Percentiles rank a stretch among this genome's conserved stretches.
phyloP scores from a whole-genome alignment of 164 flowering plant genomes.

The Kingdonia uniflora region DNA sequence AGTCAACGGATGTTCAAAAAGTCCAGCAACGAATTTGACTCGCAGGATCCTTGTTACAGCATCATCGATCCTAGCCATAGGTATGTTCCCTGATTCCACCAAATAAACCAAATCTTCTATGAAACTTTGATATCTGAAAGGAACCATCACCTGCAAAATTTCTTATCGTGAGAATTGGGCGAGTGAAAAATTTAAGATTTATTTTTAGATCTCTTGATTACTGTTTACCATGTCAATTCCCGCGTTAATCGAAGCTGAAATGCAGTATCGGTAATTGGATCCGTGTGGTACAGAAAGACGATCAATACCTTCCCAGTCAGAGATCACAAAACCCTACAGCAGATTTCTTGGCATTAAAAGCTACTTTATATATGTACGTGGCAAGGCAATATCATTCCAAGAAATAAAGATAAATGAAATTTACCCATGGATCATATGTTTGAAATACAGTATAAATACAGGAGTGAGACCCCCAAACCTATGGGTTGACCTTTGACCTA shows the following conservation, averaged over 20 bases:
- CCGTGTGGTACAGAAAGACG: conserved; percentile 50
- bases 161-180: background rate
- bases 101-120: conserved; percentile 38
- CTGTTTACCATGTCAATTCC: conserved; percentile 73
- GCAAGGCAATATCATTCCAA: no score
- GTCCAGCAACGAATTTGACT: conserved; percentile 70
- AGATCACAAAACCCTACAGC: conserved; percentile 72
- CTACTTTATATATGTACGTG: no score
- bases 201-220: background rate
- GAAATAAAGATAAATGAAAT: no score
- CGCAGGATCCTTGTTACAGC: conserved; percentile 80
- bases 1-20: conserved; percentile 63
- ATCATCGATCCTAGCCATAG: conserved; percentile 67
- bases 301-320: conserved; percentile 83
- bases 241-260: conserved; percentile 57
- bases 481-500: no score
- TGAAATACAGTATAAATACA: no score
- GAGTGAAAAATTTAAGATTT: background rate
- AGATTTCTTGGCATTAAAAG: background rate
- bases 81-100: conserved; percentile 61
- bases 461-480: no score
- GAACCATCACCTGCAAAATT: conserved; percentile 76
- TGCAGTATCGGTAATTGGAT: conserved; percentile 48
- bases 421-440: no score
- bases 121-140: conserved; percentile 44